A percentile compares a stretch with the other conserved stretches of the same genome.
These are phyloP conservation scores for Puccinia sorghi DNA, from an alignment of 1,284 basidiomycete species.

Conservation along the genomic window DNA sequence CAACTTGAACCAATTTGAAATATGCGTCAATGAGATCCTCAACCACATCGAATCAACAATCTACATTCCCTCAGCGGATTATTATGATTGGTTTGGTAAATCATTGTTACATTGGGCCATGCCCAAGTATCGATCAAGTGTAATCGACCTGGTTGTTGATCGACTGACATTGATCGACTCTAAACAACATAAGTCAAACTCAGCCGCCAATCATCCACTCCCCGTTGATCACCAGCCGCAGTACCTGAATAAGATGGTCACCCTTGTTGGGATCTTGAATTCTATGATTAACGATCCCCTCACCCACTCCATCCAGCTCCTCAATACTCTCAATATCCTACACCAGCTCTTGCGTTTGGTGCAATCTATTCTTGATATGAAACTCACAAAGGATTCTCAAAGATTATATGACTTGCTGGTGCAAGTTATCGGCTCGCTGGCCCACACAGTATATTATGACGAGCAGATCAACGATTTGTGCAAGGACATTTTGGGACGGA, in stretches of 20 bases:
- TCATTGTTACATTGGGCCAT: constrained; percentile 12
- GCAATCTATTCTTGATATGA: neutral
- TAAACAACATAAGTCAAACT: neutral
- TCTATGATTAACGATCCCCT: constrained; percentile 11
- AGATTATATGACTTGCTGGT: constrained; percentile 14
- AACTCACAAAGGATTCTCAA: neutral
- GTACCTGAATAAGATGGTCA: neutral
- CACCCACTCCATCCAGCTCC: constrained; percentile 1
- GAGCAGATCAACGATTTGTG: constrained; percentile 27
- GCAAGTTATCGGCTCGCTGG: constrained; percentile 1
- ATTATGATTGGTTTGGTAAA: constrained; percentile 10
- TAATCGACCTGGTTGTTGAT: constrained; percentile 41
- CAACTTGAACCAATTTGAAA: constrained; percentile 25
- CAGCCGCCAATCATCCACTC: neutral
- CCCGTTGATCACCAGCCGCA: neutral
- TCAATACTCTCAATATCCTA: constrained; percentile 20
- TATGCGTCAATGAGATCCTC: constrained; percentile 3
- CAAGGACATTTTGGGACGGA: constrained; percentile 12
- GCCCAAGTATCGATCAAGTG: constrained; percentile 26
- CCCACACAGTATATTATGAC: constrained; percentile 17
- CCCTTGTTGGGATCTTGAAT: constrained; percentile 12
- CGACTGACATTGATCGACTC: constrained; percentile 4
- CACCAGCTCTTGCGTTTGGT: constrained; percentile 27
- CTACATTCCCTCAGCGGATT: neutral
- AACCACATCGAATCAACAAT: constrained; percentile 5